Conservation (phyloP, 2,329 filamentous ascomycete genomes). For the Ophiognomonia clavigignenti-juglandacearum region DNA sequence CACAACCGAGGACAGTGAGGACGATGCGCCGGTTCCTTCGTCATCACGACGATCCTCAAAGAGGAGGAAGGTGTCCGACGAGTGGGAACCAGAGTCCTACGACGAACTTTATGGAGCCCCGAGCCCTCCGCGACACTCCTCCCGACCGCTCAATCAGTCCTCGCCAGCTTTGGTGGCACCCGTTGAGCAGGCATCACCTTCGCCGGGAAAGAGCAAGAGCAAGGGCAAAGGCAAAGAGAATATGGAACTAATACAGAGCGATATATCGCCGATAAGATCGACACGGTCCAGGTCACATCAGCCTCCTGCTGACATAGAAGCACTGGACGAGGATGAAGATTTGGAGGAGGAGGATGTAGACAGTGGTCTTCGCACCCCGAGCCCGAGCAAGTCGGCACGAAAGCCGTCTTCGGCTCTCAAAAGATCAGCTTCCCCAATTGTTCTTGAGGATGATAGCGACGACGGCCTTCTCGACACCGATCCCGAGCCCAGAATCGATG, state of each 20-base stretch:
- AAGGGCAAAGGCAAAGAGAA: slow-evolving; percentile 20
- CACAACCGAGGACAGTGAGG: slow-evolving; percentile 12
- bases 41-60: slow-evolving; percentile 6
- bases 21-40: slow-evolving; percentile 3
- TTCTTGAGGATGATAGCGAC: slow-evolving; percentile 19
- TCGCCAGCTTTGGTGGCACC: not conserved
- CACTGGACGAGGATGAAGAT: slow-evolving; percentile 21
- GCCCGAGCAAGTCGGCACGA: not conserved
- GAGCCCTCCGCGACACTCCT: slow-evolving; percentile 6
- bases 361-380: slow-evolving; percentile 5
- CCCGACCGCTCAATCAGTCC: not conserved
- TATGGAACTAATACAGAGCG: not conserved
- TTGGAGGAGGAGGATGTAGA: slow-evolving; percentile 14
- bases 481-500: slow-evolving; percentile 29
- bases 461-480: slow-evolving; percentile 1
- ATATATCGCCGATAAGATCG: slow-evolving; percentile 6
- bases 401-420: slow-evolving; percentile 1
- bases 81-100: too few relatives aligned
- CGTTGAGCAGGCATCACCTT: not conserved
- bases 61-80: slow-evolving; percentile 13
- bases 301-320: slow-evolving; percentile 12
- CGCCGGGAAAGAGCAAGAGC: slow-evolving; percentile 14
- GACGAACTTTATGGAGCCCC: slow-evolving; percentile 14
- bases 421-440: slow-evolving; percentile 11
- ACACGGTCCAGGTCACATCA: slow-evolving; percentile 7